Evolutionary conservation across 352 stramenopile genomes (phyloP).

Genomic region (Globisporangium alternatum): DNA sequence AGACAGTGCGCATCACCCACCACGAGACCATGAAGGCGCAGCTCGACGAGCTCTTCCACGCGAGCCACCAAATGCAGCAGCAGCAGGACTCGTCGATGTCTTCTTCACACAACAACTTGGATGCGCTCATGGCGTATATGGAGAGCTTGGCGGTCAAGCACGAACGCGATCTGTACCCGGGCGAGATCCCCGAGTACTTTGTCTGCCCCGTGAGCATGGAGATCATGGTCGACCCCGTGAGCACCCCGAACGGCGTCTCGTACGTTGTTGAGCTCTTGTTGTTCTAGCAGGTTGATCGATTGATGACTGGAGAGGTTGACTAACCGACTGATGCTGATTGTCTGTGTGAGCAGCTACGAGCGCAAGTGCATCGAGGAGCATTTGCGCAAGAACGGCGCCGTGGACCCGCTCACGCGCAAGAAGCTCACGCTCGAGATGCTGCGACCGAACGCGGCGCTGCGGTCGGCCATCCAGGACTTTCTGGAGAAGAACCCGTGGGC

Average conservation of each 20-base stretch:
- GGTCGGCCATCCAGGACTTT: conserved; percentile 69
- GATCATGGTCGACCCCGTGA: conserved; percentile 76
- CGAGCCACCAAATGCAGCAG: conserved; percentile 20
- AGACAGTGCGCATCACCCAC: conserved; percentile 33
- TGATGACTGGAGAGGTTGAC: neutral
- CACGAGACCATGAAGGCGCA: conserved; percentile 44
- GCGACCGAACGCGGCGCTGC: conserved; percentile 64
- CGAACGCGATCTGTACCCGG: conserved; percentile 46
- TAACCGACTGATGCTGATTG: neutral
- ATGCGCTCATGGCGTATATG: conserved; percentile 61
- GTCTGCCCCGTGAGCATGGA: conserved; percentile 83
- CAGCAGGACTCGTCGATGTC: neutral
- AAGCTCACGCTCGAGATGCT: conserved; percentile 66
- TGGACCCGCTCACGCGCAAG: conserved; percentile 73
- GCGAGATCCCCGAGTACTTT: conserved; percentile 75
- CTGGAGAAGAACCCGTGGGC: conserved; percentile 75
- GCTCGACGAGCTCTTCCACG: conserved; percentile 36
- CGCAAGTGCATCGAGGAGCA: conserved; percentile 67
- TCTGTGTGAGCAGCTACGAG: conserved; percentile 40
- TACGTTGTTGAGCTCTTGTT: conserved; percentile 24
- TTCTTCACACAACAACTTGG: conserved; percentile 23
- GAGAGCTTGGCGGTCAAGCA: conserved; percentile 46
- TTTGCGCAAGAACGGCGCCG: conserved; percentile 52
- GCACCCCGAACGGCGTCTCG: conserved; percentile 76
- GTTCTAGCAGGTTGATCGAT: no score